phyloP scores from a whole-genome alignment of 2,329 filamentous ascomycete genomes.

The Cordyceps pruinosa region DNA sequence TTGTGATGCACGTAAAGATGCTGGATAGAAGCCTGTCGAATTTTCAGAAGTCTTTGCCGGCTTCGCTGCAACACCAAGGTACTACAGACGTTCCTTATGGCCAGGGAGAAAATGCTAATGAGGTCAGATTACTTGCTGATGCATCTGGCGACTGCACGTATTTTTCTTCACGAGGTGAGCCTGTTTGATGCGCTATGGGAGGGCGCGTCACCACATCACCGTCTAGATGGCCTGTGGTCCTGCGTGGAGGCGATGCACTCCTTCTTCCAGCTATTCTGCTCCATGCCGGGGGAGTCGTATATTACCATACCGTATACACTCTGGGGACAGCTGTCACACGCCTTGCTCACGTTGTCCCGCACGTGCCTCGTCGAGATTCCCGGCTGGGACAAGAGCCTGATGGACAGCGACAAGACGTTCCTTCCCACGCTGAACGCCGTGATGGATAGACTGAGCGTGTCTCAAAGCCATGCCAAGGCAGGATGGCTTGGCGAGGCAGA shows the following conservation, averaged over 20 bases:
- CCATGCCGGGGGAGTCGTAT: neutral
- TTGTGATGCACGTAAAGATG: constrained; percentile 5
- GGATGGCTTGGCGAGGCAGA: neutral
- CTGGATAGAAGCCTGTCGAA: neutral
- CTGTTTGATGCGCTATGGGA: constrained; percentile 6
- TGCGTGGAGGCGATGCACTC: neutral
- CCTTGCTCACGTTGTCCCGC: constrained; percentile 1
- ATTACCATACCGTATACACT: neutral
- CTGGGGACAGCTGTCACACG: constrained; percentile 9
- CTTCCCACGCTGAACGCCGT: neutral
- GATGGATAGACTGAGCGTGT: neutral
- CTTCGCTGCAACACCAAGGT: neutral
- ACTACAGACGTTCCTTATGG: neutral
- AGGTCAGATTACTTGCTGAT: neutral
- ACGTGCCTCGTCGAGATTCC: neutral
- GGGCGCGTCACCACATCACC: neutral
- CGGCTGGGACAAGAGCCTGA: neutral
- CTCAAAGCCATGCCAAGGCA: neutral
- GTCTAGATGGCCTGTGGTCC: neutral
- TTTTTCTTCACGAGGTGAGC: constrained; percentile 8
- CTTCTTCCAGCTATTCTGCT: neutral
- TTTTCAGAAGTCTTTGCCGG: neutral
- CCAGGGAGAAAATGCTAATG: neutral
- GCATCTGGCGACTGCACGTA: neutral
- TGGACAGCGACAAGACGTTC: neutral